Conservation (phyloP, 176 grass and related monocot genomes). For the Carex littledalei region DNA sequence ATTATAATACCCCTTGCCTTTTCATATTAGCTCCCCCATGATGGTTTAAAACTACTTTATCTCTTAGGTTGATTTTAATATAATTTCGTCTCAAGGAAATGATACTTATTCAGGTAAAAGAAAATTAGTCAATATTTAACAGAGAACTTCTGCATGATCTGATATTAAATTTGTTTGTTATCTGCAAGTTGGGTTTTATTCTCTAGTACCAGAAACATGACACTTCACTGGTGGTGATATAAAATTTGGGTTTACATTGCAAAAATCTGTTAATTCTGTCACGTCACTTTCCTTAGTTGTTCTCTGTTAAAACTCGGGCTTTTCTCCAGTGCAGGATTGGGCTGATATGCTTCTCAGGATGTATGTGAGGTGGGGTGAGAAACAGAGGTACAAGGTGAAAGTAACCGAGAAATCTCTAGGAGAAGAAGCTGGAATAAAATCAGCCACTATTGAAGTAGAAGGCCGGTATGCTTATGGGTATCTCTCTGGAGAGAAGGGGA, state of each 20-base stretch:
- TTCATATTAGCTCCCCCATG: background rate
- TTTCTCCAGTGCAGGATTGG: conserved; percentile 86
- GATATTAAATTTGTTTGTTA: background rate
- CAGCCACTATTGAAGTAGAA: conserved; percentile 74
- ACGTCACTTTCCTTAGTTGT: background rate
- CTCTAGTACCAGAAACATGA: background rate
- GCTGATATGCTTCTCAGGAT: conserved; percentile 90
- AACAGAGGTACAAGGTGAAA: conserved; percentile 80
- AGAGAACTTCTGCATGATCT: background rate
- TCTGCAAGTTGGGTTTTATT: background rate
- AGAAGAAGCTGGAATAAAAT: conserved; percentile 98
- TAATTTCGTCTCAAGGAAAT: background rate
- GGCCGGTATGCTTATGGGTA: conserved; percentile 92
- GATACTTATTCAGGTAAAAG: background rate
- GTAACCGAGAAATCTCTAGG: conserved; percentile 81
- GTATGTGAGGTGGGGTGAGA: conserved; percentile 96
- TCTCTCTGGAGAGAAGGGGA: conserved; percentile 96
- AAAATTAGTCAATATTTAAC: background rate
- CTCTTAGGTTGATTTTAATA: background rate
- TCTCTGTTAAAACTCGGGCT: conserved; percentile 34
- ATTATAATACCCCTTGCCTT: background rate
- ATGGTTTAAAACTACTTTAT: background rate
- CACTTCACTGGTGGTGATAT: background rate
- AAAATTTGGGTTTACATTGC: background rate
- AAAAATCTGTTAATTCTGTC: background rate